These are phyloP conservation scores for Naganishia vaughanmartiniae DNA, from an alignment of 768 basidiomycete species.

Conservation along the genomic window DNA sequence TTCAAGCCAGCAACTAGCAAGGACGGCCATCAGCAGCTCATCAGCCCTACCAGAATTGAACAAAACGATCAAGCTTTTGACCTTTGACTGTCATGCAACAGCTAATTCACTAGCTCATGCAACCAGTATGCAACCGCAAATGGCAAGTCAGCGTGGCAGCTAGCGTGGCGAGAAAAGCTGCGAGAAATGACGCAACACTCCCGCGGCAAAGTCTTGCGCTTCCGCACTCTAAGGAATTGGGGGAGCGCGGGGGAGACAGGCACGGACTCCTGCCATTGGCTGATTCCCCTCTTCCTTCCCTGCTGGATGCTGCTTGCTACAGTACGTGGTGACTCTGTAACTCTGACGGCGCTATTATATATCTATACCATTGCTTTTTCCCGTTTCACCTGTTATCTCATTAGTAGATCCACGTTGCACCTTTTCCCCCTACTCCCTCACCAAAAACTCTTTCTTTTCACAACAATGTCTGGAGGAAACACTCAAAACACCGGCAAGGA, in stretches of 20 bases:
- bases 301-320: neutral
- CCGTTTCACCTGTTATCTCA: neutral
- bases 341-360: neutral
- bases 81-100: too few relatives aligned
- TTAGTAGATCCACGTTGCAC: neutral
- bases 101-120: too few relatives aligned
- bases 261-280: neutral
- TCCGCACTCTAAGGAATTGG: neutral
- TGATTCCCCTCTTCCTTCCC: neutral
- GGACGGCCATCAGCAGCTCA: too few relatives aligned
- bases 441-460: neutral
- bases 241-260: neutral
- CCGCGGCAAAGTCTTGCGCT: neutral
- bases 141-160: too few relatives aligned
- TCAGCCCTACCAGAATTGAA: too few relatives aligned
- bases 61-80: too few relatives aligned
- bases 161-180: too few relatives aligned
- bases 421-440: neutral
- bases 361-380: neutral
- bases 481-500: conserved; percentile 14
- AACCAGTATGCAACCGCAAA: too few relatives aligned
- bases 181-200: neutral
- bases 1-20: too few relatives aligned
- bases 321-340: neutral
- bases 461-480: conserved; percentile 23